Base-by-base conservation (phyloP, 257 asterid genomes). In the Lavandula angustifolia region DNA sequence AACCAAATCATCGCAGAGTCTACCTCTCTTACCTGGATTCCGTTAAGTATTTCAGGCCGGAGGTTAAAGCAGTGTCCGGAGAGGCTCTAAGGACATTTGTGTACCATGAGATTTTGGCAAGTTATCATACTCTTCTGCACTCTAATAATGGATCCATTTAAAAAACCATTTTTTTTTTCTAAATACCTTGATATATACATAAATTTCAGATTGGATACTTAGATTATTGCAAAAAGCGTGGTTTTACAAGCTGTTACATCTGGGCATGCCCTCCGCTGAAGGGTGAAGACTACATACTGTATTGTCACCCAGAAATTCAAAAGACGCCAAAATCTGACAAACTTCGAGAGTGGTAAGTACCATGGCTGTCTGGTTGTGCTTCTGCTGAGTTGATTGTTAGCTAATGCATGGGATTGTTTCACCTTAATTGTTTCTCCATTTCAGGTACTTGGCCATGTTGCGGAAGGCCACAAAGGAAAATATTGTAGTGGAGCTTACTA, bases 281-380 rank as follows among this genome's bases (percentile, higher is more conserved):
- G 88, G 97, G 97, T 55, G 99, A 94, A 81, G 99, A 94, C 79
- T 94, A 94, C 74, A 94, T 94, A 52, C 73, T 94, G 71, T 94
- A 94, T 78, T 94, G 99, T 82, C 99, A 94, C 74, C 99, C 99
- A 38, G 99, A 94, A 85, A 94, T 94, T 78, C 99, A 94, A 73
- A 94, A 87, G 88, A 94, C 99, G 42, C 99, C 99, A 58, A 94
- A 84, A 79, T 89, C 99, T 56, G 99, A 94, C 79, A 94, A 94
- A 77, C 99, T 94, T 61, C 84, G 99, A 60, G 99, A 94, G 76
- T 94, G 99, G 99, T 94, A 73, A 75, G 91, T 57, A 34, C 72
- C 62, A 40, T 65, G 54, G 22, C 67, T 68, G 18, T 60, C 38
- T 54, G 64, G 41, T 71, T 22, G 44, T 60, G 59, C 54, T 47